Conservation (phyloP, 345 rosid genomes). For the Eucalyptus marginata region DNA sequence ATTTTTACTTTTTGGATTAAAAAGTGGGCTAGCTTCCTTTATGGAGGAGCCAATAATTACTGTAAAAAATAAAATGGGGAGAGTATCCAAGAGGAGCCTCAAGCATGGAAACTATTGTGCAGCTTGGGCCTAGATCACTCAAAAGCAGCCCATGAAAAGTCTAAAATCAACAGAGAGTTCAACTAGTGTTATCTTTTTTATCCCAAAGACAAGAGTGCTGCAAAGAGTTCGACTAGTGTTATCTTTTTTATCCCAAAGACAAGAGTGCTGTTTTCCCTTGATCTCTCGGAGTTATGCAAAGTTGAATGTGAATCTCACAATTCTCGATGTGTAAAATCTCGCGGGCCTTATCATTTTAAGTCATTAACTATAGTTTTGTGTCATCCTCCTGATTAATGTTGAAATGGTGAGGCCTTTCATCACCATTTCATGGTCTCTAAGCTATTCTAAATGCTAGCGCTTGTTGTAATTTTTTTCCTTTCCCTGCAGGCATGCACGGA, state of each 20-base stretch:
- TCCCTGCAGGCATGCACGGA: conserved; percentile 46
- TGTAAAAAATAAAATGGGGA: background rate
- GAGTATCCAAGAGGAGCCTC: background rate
- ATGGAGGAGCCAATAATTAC: background rate
- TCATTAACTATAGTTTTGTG: background rate
- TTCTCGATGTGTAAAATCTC: background rate
- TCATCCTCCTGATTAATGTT: background rate
- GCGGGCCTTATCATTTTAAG: background rate
- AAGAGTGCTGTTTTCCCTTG: background rate
- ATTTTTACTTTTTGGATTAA: background rate
- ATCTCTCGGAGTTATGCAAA: background rate
- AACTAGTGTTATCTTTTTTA: background rate
- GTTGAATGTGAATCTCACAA: background rate
- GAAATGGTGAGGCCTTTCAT: background rate
- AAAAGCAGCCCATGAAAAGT: background rate
- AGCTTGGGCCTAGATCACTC: background rate
- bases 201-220: background rate
- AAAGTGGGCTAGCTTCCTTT: background rate
- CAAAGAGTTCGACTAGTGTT: background rate
- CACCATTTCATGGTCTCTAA: background rate
- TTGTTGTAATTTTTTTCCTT: background rate
- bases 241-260: background rate
- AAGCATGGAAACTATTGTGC: background rate
- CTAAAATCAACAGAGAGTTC: background rate
- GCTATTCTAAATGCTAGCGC: background rate